These are phyloP conservation scores for Colletotrichum tamarilloi DNA, from an alignment of 2,329 filamentous ascomycete genomes.

Conservation along the genomic window DNA sequence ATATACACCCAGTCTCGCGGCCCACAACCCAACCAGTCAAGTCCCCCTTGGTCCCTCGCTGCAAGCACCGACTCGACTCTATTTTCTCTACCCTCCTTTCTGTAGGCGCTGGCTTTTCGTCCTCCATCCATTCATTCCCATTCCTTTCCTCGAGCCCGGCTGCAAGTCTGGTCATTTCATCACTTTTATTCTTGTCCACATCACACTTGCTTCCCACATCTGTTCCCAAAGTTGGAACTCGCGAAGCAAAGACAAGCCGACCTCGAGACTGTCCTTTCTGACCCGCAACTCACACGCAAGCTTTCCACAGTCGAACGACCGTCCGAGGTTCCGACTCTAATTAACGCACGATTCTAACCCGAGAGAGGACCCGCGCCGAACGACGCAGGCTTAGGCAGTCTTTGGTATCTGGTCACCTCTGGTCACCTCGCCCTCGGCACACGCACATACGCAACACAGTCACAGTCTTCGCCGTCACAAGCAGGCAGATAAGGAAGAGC, in stretches of 20 bases:
- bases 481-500: slow-evolving; percentile 9
- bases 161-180: slow-evolving; percentile 36
- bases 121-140: slow-evolving; percentile 41
- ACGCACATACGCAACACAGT: neutral
- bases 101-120: slow-evolving; percentile 43
- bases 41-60: slow-evolving; percentile 28
- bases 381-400: slow-evolving; percentile 25
- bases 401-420: slow-evolving; percentile 25
- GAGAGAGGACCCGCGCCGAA: slow-evolving; percentile 15
- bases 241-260: slow-evolving; percentile 24
- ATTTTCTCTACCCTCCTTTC: slow-evolving; percentile 36
- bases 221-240: neutral
- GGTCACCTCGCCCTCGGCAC: neutral
- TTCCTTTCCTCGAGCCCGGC: slow-evolving; percentile 31
- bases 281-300: slow-evolving; percentile 25
- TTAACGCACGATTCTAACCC: slow-evolving; percentile 34
- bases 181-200: slow-evolving; percentile 23
- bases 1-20: slow-evolving; percentile 36
- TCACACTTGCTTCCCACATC: slow-evolving; percentile 9
- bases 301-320: slow-evolving; percentile 29
- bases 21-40: slow-evolving; percentile 35
- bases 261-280: slow-evolving; percentile 28
- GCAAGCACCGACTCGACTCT: slow-evolving; percentile 27
- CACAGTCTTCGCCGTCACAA: slow-evolving; percentile 17
- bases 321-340: slow-evolving; percentile 29